Percentiles rank a stretch among this genome's conserved stretches.
Evolutionary conservation across 2,329 filamentous ascomycete genomes (phyloP).

Genomic region (Alternaria postmessia): DNA sequence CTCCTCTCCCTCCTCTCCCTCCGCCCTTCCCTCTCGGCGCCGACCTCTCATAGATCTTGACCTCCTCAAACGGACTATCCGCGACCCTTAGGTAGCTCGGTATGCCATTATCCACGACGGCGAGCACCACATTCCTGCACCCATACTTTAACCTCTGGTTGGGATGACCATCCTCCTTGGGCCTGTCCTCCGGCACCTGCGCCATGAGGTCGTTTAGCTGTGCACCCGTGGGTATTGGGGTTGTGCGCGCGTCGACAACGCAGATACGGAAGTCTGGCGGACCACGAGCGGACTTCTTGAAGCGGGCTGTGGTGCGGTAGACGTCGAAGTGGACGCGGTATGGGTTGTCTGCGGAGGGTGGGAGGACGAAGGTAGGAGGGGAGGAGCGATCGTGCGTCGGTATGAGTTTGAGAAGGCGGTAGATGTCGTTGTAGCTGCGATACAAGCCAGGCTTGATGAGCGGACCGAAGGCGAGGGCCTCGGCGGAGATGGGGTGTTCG

Average conservation of each 20-base stretch:
- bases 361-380: slow-evolving; percentile 46
- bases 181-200: slow-evolving; percentile 74
- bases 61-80: slow-evolving; percentile 77
- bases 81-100: slow-evolving; percentile 85
- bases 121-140: slow-evolving; percentile 81
- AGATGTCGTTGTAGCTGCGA: slow-evolving; percentile 70
- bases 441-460: slow-evolving; percentile 63
- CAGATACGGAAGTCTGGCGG: slow-evolving; percentile 84
- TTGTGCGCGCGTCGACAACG: slow-evolving; percentile 78
- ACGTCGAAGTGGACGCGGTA: slow-evolving; percentile 82
- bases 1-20: slow-evolving; percentile 47
- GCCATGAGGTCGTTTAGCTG: slow-evolving; percentile 77
- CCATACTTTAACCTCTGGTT: slow-evolving; percentile 86
- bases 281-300: slow-evolving; percentile 81
- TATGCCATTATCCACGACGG: slow-evolving; percentile 87
- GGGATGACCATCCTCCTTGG: slow-evolving; percentile 62
- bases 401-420: slow-evolving; percentile 77
- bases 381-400: slow-evolving; percentile 70
- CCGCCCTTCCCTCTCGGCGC: slow-evolving; percentile 49
- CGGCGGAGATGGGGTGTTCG: slow-evolving; percentile 23
- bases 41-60: slow-evolving; percentile 69
- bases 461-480: slow-evolving; percentile 54
- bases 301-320: slow-evolving; percentile 74
- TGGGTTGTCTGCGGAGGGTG: slow-evolving; percentile 55
- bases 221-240: slow-evolving; percentile 74